phyloP scores from a whole-genome alignment of 2,329 filamentous ascomycete species.

The Elsinoe batatas region DNA sequence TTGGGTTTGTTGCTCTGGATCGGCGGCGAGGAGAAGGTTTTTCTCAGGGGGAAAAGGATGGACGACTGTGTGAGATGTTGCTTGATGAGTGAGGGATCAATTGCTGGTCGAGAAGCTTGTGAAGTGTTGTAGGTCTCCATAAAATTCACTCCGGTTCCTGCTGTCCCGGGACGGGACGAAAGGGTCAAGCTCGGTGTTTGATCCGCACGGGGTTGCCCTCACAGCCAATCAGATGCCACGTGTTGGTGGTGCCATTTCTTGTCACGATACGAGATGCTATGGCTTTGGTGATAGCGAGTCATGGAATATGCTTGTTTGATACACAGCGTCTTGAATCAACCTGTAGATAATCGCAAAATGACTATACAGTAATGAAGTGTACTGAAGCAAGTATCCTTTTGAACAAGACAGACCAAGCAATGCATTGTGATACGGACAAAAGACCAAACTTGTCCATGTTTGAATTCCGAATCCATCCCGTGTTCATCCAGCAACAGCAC shows the following conservation, averaged over 20 bases:
- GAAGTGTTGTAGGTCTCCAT: background rate
- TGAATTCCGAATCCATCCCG: background rate
- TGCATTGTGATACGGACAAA: background rate
- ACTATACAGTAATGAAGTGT: too few species aligned
- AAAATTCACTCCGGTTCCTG: slow-evolving; percentile 8
- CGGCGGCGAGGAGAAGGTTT: background rate
- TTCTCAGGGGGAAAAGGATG: background rate
- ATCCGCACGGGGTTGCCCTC: background rate
- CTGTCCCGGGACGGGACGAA: background rate
- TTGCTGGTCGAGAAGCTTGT: background rate
- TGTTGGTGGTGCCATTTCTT: slow-evolving; percentile 6
- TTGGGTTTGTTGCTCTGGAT: too few species aligned
- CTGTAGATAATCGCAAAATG: too few species aligned
- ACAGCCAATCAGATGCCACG: slow-evolving; percentile 6
- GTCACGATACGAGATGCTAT: background rate
- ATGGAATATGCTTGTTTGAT: background rate
- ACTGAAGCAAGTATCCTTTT: too few species aligned
- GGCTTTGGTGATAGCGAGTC: background rate
- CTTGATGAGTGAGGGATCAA: background rate
- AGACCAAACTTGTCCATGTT: too few species aligned
- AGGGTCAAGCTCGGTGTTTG: slow-evolving; percentile 10
- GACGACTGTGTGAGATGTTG: too few species aligned
- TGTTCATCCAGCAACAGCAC: background rate
- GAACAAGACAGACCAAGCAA: background rate
- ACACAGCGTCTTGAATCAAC: too few species aligned